phyloP scores from a whole-genome alignment of 306 rosid genomes.

The Prunus kanzakura region DNA sequence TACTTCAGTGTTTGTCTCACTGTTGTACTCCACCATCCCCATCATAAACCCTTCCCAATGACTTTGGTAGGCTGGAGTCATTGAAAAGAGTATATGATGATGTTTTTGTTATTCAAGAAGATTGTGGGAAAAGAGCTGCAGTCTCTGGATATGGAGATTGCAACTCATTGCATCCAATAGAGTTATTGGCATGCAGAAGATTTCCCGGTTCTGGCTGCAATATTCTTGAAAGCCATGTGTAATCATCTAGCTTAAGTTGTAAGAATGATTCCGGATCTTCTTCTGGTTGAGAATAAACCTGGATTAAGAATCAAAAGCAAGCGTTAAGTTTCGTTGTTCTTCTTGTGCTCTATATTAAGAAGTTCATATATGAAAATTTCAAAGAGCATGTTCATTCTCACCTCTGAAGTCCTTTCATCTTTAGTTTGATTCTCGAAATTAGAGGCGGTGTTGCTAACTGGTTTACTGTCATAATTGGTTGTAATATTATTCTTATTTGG shows the following conservation, averaged over 20 bases:
- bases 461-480: not conserved
- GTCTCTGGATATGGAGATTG: not conserved
- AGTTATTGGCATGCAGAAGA: not conserved
- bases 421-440: not conserved
- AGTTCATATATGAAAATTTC: constrained; percentile 1
- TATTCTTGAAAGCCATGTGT: not conserved
- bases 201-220: not conserved
- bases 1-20: not conserved
- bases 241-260: not conserved
- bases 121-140: constrained; percentile 13
- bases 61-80: not conserved
- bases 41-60: constrained; percentile 1
- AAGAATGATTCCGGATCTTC: not conserved
- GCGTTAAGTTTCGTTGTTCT: constrained; percentile 10
- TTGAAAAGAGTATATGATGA: not conserved
- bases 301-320: constrained; percentile 20
- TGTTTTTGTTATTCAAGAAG: constrained; percentile 15
- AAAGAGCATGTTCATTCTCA: constrained; percentile 29
- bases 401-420: constrained; percentile 7
- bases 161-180: constrained; percentile 1
- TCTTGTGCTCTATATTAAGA: not conserved
- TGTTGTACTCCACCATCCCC: not conserved
- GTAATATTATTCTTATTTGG: too few relatives aligned
- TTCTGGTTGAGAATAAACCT: constrained; percentile 6
- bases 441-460: not conserved